Evolutionary conservation across 2,329 filamentous ascomycete genomes (phyloP), one percentile per base, ranked within the genome.

Genomic region (Fusarium sp.): DNA sequence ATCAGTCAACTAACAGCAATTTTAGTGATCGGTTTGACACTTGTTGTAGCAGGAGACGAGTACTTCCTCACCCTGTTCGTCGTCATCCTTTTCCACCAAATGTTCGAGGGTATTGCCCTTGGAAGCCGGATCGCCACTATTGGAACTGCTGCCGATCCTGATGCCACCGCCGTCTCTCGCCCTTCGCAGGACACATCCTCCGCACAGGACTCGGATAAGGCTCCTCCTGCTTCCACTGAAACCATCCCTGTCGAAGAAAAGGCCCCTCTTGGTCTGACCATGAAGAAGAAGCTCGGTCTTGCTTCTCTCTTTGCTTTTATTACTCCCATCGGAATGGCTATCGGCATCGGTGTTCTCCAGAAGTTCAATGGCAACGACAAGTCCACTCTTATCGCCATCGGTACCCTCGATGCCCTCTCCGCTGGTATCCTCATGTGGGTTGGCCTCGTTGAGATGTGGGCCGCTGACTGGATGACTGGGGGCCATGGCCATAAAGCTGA

Each of bases 401-500:
- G 91, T 1, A 93, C 91, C 0, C 82, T 95, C 2, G 90, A 95
- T 77, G 90, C 92, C 7, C 75, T 94, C 11, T 92, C 89, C 1
- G 91, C 92, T 0, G 92, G 92, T 28, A 92, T 95, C 44, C 82
- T 95, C 33, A 81, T 92, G n/a, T 95, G 92, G 91, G 91, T 94
- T 3, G 91, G 91, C 3, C 79, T 94, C 2, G 91, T 94, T 0
- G 92, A 94, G 80, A 94, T 95, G 91, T 90, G 90, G 88, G 90
- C 90, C 4, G 82, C 86, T 40, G 92, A 95, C 75, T 95, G 92
- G 92, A 86, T 88, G 72, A 82, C 82, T 2, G 86, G 85, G 18
- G 59, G 69, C 10, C 79, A 80, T 38, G 79, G 79, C 9, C 73
- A 76, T 40, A 75, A 74, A 68, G 76, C 78, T 20, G 87, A 91